Evolutionary conservation across 495 filamentous ascomycete species (phyloP), one percentile per base, ranked within the genome.

Genomic region (Trichocladium uniseriatum): DNA sequence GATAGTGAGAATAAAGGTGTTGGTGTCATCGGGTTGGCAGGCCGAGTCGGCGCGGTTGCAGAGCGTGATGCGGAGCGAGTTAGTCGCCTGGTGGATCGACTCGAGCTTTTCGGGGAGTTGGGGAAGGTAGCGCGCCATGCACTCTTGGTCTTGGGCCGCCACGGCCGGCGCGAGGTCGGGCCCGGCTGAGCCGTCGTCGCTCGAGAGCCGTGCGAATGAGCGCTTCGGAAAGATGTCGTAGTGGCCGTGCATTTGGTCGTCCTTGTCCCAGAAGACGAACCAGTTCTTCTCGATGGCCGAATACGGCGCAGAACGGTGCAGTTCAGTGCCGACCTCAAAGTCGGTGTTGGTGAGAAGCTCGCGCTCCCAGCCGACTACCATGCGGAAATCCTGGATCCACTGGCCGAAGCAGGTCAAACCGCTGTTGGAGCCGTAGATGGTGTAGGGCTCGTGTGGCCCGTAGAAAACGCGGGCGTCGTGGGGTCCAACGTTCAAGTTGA

Each of bases 11-110:
- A 78, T 63, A 47, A 72, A 72, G 0, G 75, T 79, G 57, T 78
- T 78, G 16, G 31, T 21, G 24, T 61, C 62, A 43, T 51, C 59
- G 0, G 65, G 58, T 11, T 51, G 16, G 61, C 77, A 80, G 0
- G 8, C 16, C 8, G 57, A 58, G 37, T 78, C 75, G n/a, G 63
- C 51, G 2, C 72, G 70, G 13, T 62, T 55, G 57, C 77, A 80
- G 16, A 76, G 56, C 13, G 75, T 79, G 27, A 80, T 54, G 2
- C 66, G 58, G 0, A 80, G 67, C 19, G 74, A 74, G 59, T 80
- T 80, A 20, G 75, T 77, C 16, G 75, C 71, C 60, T 80, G 76
- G 53, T 79, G 77, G 45, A 78, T 69, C 0, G 65, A 68, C 55
- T 76, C 73, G 22, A 54, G 32, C 4, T 63, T 42, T 1, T 44